Evolutionary conservation across 371 early-diverging fungal genomes (phyloP).

Genomic region (Fennellomyces sp.): DNA sequence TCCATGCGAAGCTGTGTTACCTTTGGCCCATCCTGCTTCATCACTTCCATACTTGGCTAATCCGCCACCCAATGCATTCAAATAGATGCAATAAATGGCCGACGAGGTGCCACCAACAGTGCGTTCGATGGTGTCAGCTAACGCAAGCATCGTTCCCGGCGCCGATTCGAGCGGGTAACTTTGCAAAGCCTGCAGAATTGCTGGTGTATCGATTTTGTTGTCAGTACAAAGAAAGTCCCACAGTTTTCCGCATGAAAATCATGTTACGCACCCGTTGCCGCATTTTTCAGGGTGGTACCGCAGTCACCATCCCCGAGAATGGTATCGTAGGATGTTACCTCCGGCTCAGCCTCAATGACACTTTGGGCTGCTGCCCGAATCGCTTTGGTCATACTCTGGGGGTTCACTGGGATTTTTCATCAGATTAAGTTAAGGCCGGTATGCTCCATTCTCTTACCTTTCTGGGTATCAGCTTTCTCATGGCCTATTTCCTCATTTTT

Average conservation of each 20-base stretch:
- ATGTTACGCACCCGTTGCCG: constrained; percentile 58
- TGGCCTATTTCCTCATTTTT: background rate
- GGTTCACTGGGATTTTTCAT: background rate
- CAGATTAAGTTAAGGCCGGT: too few species aligned
- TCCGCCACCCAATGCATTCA: constrained; percentile 70
- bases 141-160: constrained; percentile 27
- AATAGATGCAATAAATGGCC: constrained; percentile 76
- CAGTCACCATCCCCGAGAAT: constrained; percentile 87
- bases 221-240: too few species aligned
- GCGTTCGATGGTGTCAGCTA: constrained; percentile 70
- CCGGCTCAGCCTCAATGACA: constrained; percentile 69
- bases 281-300: constrained; percentile 72
- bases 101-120: constrained; percentile 83
- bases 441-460: too few species aligned
- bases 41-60: constrained; percentile 6
- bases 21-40: constrained; percentile 16
- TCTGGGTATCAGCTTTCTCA: background rate
- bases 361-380: constrained; percentile 56
- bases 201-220: too few species aligned
- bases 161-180: constrained; percentile 22
- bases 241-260: background rate
- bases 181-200: constrained; percentile 30
- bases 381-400: constrained; percentile 14
- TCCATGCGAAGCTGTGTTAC: constrained; percentile 11
- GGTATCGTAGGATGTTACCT: constrained; percentile 72